Evolutionary conservation across 1,139 yeast species (phyloP).

Genomic region (Pneumocystis jirovecii): DNA sequence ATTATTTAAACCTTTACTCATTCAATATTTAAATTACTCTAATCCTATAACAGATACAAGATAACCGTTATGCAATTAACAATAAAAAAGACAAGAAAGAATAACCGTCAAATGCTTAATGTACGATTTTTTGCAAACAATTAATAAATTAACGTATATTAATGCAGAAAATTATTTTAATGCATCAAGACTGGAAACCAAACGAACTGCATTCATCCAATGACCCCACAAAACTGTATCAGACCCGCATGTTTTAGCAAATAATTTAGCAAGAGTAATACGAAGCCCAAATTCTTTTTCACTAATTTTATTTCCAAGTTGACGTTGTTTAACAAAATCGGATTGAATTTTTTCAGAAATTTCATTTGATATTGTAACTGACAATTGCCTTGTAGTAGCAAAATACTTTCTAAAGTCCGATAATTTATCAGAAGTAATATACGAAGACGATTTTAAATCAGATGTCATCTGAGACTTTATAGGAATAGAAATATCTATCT

Average conservation of each 20-base stretch:
- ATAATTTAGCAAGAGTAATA: slow-evolving; percentile 7
- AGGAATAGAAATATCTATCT: not conserved
- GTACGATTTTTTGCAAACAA: not conserved
- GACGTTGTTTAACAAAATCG: slow-evolving; percentile 11
- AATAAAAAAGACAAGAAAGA: not conserved
- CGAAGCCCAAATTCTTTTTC: slow-evolving; percentile 8
- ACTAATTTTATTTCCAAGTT: slow-evolving; percentile 7
- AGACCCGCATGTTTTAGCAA: slow-evolving; percentile 7
- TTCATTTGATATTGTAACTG: slow-evolving; percentile 6
- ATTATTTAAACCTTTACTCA: not conserved
- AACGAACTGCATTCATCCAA: not conserved
- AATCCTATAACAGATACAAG: not conserved
- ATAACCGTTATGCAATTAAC: not conserved
- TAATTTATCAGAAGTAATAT: not conserved
- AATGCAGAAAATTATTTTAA: not conserved
- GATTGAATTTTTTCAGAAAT: slow-evolving; percentile 9
- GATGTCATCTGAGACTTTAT: not conserved
- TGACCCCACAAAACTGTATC: slow-evolving; percentile 9
- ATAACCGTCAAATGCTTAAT: not conserved
- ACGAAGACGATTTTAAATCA: slow-evolving; percentile 2
- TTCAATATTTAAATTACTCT: not conserved
- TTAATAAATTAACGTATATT: not conserved
- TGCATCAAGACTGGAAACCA: not conserved
- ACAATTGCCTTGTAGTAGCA: slow-evolving; percentile 4
- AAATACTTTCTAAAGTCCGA: not conserved